Percentiles rank a stretch among this genome's conserved stretches.
phyloP scores from a whole-genome alignment of 805 yeast species.

The Nakazawaea ishiwadae region DNA sequence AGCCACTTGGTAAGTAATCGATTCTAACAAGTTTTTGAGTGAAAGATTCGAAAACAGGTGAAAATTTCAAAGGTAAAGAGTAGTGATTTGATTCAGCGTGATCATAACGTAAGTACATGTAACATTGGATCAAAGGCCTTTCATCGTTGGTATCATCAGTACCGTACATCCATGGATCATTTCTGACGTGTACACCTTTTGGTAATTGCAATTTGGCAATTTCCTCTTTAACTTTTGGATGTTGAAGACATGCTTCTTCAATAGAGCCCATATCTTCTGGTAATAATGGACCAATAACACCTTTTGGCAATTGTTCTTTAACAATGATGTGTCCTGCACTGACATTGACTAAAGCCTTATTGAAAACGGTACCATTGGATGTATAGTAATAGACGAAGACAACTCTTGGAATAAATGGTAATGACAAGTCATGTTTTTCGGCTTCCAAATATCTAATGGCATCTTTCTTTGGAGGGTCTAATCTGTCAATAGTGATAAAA shows the following conservation, averaged over 20 bases:
- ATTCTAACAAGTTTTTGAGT: constrained; percentile 61
- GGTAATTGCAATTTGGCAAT: constrained; percentile 66
- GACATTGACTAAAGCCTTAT: constrained; percentile 70
- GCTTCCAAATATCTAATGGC: constrained; percentile 66
- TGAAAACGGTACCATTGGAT: constrained; percentile 35
- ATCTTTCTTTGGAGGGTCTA: constrained; percentile 76
- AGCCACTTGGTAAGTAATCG: constrained; percentile 71
- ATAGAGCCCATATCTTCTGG: constrained; percentile 57
- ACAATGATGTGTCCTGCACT: constrained; percentile 58
- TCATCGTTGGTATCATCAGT: constrained; percentile 60
- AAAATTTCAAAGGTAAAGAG: constrained; percentile 67
- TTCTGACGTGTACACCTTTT: constrained; percentile 43
- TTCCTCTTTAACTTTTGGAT: constrained; percentile 60
- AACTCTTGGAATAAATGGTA: constrained; percentile 64
- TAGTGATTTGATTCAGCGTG: constrained; percentile 74
- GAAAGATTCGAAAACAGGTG: constrained; percentile 66
- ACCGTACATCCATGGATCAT: constrained; percentile 88
- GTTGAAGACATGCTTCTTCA: constrained; percentile 45
- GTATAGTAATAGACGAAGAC: constrained; percentile 65
- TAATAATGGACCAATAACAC: constrained; percentile 67
- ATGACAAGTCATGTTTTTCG: constrained; percentile 48
- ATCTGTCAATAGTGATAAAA: constrained; percentile 61
- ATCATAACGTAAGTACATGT: constrained; percentile 66
- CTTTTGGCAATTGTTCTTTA: constrained; percentile 50
- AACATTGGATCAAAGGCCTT: constrained; percentile 63